Base-by-base conservation (phyloP, 2,329 filamentous ascomycete genomes). In the Fusarium albosuccineum region DNA sequence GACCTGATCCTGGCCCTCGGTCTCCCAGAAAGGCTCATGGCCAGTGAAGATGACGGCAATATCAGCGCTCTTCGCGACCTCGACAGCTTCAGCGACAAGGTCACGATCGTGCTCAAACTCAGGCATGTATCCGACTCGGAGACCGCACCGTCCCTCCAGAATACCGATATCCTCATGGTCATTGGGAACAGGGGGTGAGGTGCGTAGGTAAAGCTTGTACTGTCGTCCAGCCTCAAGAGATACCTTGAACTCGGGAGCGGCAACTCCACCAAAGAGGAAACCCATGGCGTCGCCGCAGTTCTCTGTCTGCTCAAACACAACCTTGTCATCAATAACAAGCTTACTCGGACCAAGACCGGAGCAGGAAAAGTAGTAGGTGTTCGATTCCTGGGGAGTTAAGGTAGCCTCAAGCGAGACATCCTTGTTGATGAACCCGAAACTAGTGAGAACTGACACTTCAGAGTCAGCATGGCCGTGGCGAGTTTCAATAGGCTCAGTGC, bases 1-100 rank as follows among this genome's bases (percentile, higher is more conserved):
- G 74, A 90, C 90, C 57, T 91, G 87, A 73, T 92, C 91, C 66
- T 90, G 89, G 48, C 83, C 81, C 89, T 92, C 77, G 0, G 76
- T 78, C 68, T 79, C 77, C 76, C 75, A 78, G 60, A 75, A 73
- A 5, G 76, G 82, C 68, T 90, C 90, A 29, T 91, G 82, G 2
- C 90, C 89, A 14, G 87, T 86, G 64, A 89, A 74, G 42, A 74
- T 54, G 11, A 74, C 58, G 14, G 90, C 89, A 61, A 89, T 84
- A 39, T 91, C 88, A 1, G 85, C 85, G 9, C 83, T 79, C 67
- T 83, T 82, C n/a, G 89, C 89, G 4, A 86, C 78, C 10, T 84
- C 79, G 2, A 87, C 83, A 5, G 90, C 90, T 62, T 89, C 78
- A 0, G 72, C 71, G 17, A 78, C 59, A 14, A 80, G 71, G 45